Conservation (phyloP, 2,329 filamentous ascomycete genomes). For the Pseudocercospora eumusae region DNA sequence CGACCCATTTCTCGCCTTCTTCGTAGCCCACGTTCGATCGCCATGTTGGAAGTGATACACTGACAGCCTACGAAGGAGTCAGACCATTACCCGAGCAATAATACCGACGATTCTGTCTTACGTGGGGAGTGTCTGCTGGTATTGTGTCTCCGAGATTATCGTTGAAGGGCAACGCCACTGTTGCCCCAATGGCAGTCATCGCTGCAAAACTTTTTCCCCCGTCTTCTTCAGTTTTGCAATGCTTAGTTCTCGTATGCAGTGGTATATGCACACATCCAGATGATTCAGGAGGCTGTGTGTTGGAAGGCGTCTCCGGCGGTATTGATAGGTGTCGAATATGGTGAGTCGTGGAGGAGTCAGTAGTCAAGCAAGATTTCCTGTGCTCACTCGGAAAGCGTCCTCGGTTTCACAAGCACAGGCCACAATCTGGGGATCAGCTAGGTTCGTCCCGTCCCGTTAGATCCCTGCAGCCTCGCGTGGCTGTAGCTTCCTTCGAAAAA, state of each 20-base stretch:
- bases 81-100: conserved; percentile 6
- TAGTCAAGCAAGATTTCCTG: not conserved
- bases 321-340: not conserved
- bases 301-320: not conserved
- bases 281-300: not conserved
- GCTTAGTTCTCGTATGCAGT: not conserved
- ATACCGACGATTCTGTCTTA: conserved; percentile 48
- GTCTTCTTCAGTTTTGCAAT: not conserved
- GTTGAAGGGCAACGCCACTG: conserved; percentile 36
- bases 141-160: conserved; percentile 65
- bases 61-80: conserved; percentile 69
- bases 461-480: conserved; percentile 12
- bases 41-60: conserved; percentile 95
- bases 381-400: not conserved
- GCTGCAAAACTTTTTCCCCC: not conserved
- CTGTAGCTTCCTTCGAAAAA: conserved; percentile 5
- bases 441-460: not conserved
- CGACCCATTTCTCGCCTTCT: conserved; percentile 85
- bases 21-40: conserved; percentile 88
- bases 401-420: not conserved
- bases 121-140: conserved; percentile 75
- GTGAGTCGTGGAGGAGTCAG: not conserved
- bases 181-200: conserved; percentile 24
- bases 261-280: not conserved
- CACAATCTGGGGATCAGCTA: conserved; percentile 3